Evolutionary conservation across 2,329 filamentous ascomycete genomes (phyloP).

Genomic region (Cordyceps tenuipes): DNA sequence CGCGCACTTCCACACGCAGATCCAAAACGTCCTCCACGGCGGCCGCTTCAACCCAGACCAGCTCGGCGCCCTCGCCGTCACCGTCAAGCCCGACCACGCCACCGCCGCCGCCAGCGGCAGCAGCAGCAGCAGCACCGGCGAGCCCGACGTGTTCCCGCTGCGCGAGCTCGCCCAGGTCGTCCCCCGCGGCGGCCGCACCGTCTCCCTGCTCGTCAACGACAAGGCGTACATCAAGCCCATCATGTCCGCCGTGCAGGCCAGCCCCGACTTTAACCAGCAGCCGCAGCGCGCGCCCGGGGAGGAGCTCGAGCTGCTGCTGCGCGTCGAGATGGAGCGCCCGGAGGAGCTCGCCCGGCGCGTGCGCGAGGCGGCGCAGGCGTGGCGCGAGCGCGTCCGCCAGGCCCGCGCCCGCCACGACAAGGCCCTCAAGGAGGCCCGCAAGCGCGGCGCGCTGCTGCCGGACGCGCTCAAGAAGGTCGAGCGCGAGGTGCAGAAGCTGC

Average conservation of each 20-base stretch:
- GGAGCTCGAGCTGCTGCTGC: slow-evolving; percentile 49
- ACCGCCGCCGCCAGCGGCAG: slow-evolving; percentile 7
- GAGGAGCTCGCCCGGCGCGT: slow-evolving; percentile 38
- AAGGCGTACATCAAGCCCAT: slow-evolving; percentile 42
- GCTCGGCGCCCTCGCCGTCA: slow-evolving; percentile 38
- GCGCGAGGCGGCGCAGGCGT: slow-evolving; percentile 39
- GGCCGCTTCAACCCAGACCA: slow-evolving; percentile 44
- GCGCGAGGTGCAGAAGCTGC: slow-evolving; percentile 38
- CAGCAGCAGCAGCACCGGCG: slow-evolving; percentile 1
- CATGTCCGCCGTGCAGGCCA: slow-evolving; percentile 45
- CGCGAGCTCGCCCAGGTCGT: slow-evolving; percentile 48
- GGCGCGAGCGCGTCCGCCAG: slow-evolving; percentile 41
- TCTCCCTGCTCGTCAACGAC: slow-evolving; percentile 35
- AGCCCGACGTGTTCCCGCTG: slow-evolving; percentile 34
- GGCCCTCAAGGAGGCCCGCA: slow-evolving; percentile 40
- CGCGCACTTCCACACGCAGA: slow-evolving; percentile 34
- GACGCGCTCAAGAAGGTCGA: slow-evolving; percentile 43
- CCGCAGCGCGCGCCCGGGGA: slow-evolving; percentile 49
- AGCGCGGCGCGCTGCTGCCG: slow-evolving; percentile 32
- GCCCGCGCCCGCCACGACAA: slow-evolving; percentile 41
- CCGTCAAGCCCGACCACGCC: slow-evolving; percentile 21
- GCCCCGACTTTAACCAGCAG: slow-evolving; percentile 51
- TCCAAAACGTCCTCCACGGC: slow-evolving; percentile 33
- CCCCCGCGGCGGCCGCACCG: slow-evolving; percentile 33
- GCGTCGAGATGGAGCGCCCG: slow-evolving; percentile 42